Percentiles rank a stretch among this genome's conserved stretches.
These are phyloP conservation scores for Diaporthe ilicicola DNA, from an alignment of 2,329 filamentous ascomycete species.

Conservation along the genomic window DNA sequence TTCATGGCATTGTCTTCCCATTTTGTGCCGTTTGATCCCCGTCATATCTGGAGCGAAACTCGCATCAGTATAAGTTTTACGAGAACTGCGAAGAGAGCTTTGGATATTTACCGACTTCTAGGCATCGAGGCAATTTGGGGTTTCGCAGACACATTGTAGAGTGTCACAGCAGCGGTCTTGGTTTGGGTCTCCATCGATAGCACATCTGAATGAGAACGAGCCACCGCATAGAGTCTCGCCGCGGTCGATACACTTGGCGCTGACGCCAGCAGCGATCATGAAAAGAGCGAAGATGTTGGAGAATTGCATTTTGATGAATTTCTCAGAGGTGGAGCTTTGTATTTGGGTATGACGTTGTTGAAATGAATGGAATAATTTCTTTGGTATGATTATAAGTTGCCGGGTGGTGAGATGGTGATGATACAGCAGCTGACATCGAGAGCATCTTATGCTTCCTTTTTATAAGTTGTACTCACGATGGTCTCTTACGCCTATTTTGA, in stretches of 20 bases:
- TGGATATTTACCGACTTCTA: background rate
- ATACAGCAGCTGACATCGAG: background rate
- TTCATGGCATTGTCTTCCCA: no score
- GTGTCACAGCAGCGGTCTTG: constrained; percentile 10
- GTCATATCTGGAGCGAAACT: no score
- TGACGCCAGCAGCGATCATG: background rate
- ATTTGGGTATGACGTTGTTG: background rate
- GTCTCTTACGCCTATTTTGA: background rate
- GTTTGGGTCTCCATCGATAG: background rate
- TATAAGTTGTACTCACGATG: background rate
- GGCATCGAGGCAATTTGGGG: background rate
- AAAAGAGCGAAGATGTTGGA: background rate
- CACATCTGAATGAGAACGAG: background rate
- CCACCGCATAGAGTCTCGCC: background rate
- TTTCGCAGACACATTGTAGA: constrained; percentile 1
- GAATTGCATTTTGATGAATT: background rate
- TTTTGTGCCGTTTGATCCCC: no score
- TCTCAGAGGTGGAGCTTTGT: background rate
- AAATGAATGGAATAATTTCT: no score
- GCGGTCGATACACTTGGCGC: constrained; percentile 9
- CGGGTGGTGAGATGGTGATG: background rate
- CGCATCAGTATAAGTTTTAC: no score
- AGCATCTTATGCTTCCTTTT: background rate
- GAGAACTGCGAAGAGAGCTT: no score
- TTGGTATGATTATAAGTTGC: background rate